Conservation (phyloP, 1,284 basidiomycete genomes). For the Ceratobasidium sp. region DNA sequence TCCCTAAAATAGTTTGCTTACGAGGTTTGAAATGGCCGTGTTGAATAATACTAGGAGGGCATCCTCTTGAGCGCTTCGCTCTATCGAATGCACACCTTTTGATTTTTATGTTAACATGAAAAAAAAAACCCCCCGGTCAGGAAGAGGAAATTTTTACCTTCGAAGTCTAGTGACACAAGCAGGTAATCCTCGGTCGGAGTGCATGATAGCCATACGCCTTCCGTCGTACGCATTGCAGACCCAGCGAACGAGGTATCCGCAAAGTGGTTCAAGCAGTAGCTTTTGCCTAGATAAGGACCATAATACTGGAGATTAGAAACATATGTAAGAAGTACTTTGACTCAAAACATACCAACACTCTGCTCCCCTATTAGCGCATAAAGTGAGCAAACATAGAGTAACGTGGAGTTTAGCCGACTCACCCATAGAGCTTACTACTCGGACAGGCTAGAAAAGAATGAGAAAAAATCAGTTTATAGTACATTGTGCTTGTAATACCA, state of each 20-base stretch:
- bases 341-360: conserved; percentile 66
- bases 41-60: conserved; percentile 74
- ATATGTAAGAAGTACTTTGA: neutral
- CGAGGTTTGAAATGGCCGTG: conserved; percentile 72
- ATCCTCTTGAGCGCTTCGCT: conserved; percentile 71
- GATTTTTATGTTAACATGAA: neutral
- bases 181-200: conserved; percentile 69
- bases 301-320: neutral
- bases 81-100: conserved; percentile 73
- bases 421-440: conserved; percentile 76
- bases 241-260: conserved; percentile 75
- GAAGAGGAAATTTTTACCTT: conserved; percentile 59
- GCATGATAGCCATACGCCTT: conserved; percentile 59
- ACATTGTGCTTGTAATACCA: conserved; percentile 50
- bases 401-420: conserved; percentile 65
- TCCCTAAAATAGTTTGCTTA: neutral
- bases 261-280: conserved; percentile 72
- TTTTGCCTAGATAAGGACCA: conserved; percentile 37
- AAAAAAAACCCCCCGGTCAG: neutral
- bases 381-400: neutral
- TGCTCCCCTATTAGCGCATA: conserved; percentile 64
- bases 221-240: conserved; percentile 75
- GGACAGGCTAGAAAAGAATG: conserved; percentile 64
- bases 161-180: conserved; percentile 73
- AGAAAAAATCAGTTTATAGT: conserved; percentile 65